Percentiles rank a stretch among this genome's conserved stretches.
phyloP scores from a whole-genome alignment of 2,329 filamentous ascomycete species.

The Paracoccidioides lutzii region DNA sequence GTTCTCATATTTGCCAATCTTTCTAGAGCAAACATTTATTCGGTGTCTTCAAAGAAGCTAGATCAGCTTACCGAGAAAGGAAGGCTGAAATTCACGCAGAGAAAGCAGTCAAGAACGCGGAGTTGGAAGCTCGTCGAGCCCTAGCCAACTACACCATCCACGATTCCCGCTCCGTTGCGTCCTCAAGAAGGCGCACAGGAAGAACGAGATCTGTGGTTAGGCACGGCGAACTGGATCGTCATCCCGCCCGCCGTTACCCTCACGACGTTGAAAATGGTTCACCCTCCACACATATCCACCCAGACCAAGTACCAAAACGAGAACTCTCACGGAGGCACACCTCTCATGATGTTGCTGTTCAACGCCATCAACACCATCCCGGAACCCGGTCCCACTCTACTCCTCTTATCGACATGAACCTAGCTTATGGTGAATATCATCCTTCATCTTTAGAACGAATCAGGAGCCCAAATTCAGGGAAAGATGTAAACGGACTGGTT shows the following conservation, averaged over 20 bases:
- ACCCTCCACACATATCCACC: constrained; percentile 15
- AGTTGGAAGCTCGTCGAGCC: constrained; percentile 47
- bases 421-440: constrained; percentile 79
- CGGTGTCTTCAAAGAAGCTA: constrained; percentile 84
- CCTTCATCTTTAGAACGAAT: constrained; percentile 43
- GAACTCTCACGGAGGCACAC: constrained; percentile 28
- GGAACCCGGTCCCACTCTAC: constrained; percentile 16
- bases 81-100: constrained; percentile 69
- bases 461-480: constrained; percentile 24
- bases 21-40: constrained; percentile 74
- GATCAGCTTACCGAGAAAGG: constrained; percentile 73
- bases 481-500: constrained; percentile 53
- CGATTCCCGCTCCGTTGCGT: constrained; percentile 32
- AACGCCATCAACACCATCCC: constrained; percentile 8
- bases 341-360: constrained; percentile 19
- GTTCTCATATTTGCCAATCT: neutral
- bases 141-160: constrained; percentile 40
- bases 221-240: constrained; percentile 10
- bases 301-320: constrained; percentile 8
- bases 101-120: constrained; percentile 45
- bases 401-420: constrained; percentile 62
- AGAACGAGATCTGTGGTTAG: constrained; percentile 23
- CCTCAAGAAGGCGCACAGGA: constrained; percentile 28
- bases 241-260: constrained; percentile 20
- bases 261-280: constrained; percentile 20